phyloP scores from a whole-genome alignment of 768 basidiomycete genomes.

The Mycena maculata region DNA sequence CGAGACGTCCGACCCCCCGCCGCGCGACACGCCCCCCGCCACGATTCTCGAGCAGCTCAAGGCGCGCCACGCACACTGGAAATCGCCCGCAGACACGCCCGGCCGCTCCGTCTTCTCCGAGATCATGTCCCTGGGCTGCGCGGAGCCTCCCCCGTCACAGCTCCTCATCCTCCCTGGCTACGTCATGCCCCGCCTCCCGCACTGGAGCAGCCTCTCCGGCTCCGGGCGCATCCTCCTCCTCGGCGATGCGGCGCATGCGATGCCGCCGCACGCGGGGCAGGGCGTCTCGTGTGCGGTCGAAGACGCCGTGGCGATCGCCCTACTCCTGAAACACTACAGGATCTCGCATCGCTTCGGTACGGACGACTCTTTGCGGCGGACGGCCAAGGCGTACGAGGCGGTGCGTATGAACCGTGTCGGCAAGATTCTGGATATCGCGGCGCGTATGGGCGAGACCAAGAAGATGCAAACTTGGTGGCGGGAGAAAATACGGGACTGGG shows the following conservation, averaged over 20 bases:
- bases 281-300: constrained; percentile 55
- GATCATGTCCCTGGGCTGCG: constrained; percentile 46
- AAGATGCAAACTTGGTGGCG: constrained; percentile 45
- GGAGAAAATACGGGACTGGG: constrained; percentile 48
- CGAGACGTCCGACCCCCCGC: constrained; percentile 43
- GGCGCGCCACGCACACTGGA: constrained; percentile 47
- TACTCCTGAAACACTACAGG: constrained; percentile 49
- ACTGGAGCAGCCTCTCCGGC: constrained; percentile 46
- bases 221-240: constrained; percentile 51
- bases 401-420: constrained; percentile 49
- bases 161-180: constrained; percentile 53
- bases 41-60: constrained; percentile 46
- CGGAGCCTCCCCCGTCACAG: constrained; percentile 23
- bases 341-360: constrained; percentile 32
- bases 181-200: constrained; percentile 48
- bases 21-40: constrained; percentile 37
- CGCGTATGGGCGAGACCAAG: constrained; percentile 46
- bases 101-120: constrained; percentile 38
- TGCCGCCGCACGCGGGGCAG: constrained; percentile 57
- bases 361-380: constrained; percentile 34
- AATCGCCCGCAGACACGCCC: constrained; percentile 47
- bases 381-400: constrained; percentile 47
- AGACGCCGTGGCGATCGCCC: constrained; percentile 50
- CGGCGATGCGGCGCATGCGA: constrained; percentile 58
- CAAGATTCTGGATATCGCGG: constrained; percentile 48